phyloP scores from a whole-genome alignment of 306 rosid genomes.

The Begonia peltatifolia region DNA sequence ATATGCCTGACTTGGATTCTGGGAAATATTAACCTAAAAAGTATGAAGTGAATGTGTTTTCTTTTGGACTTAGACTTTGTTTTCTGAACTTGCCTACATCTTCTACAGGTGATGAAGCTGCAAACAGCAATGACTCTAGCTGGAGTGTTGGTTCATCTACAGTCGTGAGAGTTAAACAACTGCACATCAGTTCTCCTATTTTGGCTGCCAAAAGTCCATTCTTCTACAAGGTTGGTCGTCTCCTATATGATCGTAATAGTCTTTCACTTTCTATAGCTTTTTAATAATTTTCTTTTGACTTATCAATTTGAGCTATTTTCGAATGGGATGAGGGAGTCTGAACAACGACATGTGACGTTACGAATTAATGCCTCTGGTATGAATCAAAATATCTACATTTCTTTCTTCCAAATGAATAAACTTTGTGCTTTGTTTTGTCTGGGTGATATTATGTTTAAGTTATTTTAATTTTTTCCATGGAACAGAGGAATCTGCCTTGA shows the following conservation, averaged over 20 bases:
- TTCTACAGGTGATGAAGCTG: conserved; percentile 76
- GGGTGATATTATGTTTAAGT: conserved; percentile 7
- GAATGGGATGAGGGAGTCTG: conserved; percentile 96
- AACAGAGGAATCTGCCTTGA: conserved; percentile 92
- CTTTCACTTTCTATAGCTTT: background rate
- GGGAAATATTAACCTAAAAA: background rate
- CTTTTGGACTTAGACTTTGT: background rate
- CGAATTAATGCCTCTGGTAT: conserved; percentile 84
- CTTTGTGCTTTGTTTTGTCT: background rate
- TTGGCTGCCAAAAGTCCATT: conserved; percentile 98
- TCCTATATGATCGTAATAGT: conserved; percentile 3
- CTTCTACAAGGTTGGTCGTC: conserved; percentile 61
- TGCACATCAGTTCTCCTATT: conserved; percentile 94
- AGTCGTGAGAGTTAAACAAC: conserved; percentile 59
- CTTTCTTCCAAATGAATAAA: background rate
- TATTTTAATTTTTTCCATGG: conserved; percentile 9
- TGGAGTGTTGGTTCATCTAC: conserved; percentile 70
- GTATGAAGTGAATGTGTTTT: background rate
- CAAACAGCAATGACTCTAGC: conserved; percentile 55
- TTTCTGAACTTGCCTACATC: background rate
- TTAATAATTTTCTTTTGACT: background rate
- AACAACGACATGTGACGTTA: conserved; percentile 68
- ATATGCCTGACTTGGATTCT: background rate
- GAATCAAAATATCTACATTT: conserved; percentile 3
- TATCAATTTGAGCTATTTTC: conserved; percentile 62